These are phyloP conservation scores for Penicillium mononematosum DNA, from an alignment of 495 filamentous ascomycete species.

Conservation along the genomic window DNA sequence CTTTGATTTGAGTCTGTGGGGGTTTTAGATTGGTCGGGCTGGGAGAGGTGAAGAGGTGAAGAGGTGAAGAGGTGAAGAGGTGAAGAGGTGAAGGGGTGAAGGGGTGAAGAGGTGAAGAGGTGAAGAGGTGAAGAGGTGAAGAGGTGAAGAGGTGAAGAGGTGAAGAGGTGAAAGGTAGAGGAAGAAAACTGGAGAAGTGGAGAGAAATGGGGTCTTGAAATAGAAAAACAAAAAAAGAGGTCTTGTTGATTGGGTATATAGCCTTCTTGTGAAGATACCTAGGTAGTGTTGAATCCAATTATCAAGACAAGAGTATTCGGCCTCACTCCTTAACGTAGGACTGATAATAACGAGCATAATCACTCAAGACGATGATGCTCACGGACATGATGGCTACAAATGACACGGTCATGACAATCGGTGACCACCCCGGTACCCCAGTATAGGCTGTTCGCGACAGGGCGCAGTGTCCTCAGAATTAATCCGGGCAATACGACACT, in stretches of 20 bases:
- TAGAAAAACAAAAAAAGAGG: no score
- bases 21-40: neutral
- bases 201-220: neutral
- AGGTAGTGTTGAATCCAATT: neutral
- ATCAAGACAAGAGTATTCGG: neutral
- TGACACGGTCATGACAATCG: no score
- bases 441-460: no score
- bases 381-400: no score
- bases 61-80: neutral
- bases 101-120: neutral
- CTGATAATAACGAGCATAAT: no score
- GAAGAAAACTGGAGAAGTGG: neutral
- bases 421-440: no score
- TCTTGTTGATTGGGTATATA: neutral
- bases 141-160: neutral
- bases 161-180: neutral
- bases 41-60: neutral
- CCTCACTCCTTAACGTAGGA: no score
- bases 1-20: slow-evolving; percentile 23
- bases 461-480: no score
- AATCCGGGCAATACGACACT: no score
- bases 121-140: neutral
- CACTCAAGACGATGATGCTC: no score
- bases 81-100: no score
- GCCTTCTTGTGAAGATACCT: neutral